Base-by-base conservation (phyloP, 768 basidiomycete genomes). In the Trametes punicea region DNA sequence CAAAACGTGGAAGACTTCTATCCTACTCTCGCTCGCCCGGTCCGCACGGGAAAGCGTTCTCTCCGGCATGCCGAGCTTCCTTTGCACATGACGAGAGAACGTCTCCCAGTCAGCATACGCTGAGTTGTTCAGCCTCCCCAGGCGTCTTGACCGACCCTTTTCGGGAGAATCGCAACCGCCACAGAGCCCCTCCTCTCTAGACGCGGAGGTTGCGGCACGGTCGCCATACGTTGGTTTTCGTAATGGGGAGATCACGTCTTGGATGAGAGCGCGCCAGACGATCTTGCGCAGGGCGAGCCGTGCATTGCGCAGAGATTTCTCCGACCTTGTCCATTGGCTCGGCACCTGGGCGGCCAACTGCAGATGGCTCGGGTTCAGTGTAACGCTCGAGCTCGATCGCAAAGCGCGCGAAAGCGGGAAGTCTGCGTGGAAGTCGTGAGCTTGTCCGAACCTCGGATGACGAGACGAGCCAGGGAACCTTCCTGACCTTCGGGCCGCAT, bases 281-380 rank as follows among this genome's bases (percentile, higher is more conserved):
- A 89, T 80, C 65, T 90, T 90, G 18, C 82, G 77, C 41, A 85
- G 69, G 2, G 86, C 78, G 2, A 86, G 72, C n/a, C 71, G 65
- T 26, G 81, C 75, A 2, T 70, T 65, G 2, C 68, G 66, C 25
- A 63, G 57, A 9, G 74, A 61, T 11, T 57, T 65, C 33, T 70
- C 65, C 8, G 70, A 69, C 33, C 70, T 71, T 11, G 77, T 64
- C 89, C 89, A 91, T 45, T 81, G 75, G 11, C 74, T 68, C 0
- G 88, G 89, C 1, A 83, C 75, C 62, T 91, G 89, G 0, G 88
- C 78, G 1, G 89, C 88, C 27, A 90, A 79, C 55, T 90, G 87
- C 45, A 80, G 75, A 20, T 85, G 83, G 10, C 77, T 78, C 5
- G 77, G 65, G 2, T 81, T 75, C 5, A 82, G 71, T 6, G 62